phyloP scores from a whole-genome alignment of 1,139 yeast species.

The Protomyces arabidopsidicola region DNA sequence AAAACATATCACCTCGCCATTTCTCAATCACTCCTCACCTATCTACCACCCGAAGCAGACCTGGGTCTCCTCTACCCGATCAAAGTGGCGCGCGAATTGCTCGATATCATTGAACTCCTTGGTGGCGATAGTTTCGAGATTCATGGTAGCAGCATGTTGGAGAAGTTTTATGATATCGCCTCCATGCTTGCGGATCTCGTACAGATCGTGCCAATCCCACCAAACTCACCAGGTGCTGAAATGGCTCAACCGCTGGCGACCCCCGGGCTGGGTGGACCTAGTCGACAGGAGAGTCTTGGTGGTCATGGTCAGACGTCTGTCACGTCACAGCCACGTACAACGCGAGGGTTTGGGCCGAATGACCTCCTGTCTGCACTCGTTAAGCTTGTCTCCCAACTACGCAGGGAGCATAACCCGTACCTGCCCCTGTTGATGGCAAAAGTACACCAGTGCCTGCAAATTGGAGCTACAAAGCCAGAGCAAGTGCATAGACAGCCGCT shows the following conservation, averaged over 20 bases:
- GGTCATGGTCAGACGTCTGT: neutral
- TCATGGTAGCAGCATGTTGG: neutral
- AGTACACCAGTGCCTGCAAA: neutral
- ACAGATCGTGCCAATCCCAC: neutral
- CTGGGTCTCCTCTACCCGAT: slow-evolving; percentile 1
- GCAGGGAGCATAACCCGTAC: neutral
- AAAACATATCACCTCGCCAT: slow-evolving; percentile 1
- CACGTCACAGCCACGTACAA: neutral
- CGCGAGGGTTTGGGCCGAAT: neutral
- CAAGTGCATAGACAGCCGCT: neutral
- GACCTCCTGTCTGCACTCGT: neutral
- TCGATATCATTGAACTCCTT: neutral
- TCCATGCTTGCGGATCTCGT: slow-evolving; percentile 1
- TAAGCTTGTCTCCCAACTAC: neutral
- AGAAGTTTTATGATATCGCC: slow-evolving; percentile 1
- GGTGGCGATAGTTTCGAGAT: slow-evolving; percentile 3
- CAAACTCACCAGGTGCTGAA: neutral
- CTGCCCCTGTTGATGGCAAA: neutral
- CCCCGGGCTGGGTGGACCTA: neutral
- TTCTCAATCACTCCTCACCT: neutral
- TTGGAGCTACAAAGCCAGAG: neutral
- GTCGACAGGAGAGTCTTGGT: neutral
- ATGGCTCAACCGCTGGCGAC: neutral
- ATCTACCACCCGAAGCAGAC: neutral
- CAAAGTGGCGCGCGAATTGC: slow-evolving; percentile 1